Conservation (phyloP, 805 yeast species). For the Myxozyma lipomycoides region DNA sequence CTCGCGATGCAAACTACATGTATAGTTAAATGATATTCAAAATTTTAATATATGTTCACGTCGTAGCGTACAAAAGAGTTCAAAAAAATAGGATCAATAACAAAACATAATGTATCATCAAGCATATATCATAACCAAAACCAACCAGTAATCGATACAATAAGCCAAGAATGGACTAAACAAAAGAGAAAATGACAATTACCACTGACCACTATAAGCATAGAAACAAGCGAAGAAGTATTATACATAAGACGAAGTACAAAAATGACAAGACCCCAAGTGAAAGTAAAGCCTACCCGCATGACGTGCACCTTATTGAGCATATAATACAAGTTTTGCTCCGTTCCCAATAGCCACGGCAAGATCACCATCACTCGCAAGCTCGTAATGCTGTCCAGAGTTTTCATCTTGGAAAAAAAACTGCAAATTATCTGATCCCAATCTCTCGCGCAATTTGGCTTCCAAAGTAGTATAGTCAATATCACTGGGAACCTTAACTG, state of each 20-base stretch:
- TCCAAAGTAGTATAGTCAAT: constrained; percentile 34
- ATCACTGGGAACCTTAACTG: constrained; percentile 39
- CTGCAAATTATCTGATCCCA: constrained; percentile 32
- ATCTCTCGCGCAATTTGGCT: constrained; percentile 35
- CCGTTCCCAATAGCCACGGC: constrained; percentile 34
- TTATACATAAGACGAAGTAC: too few relatives aligned
- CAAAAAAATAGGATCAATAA: too few relatives aligned
- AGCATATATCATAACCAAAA: background rate
- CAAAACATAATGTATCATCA: too few relatives aligned
- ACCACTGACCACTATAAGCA: background rate
- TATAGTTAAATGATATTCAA: too few relatives aligned
- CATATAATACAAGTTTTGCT: constrained; percentile 20
- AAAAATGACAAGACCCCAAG: too few relatives aligned
- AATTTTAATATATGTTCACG: too few relatives aligned
- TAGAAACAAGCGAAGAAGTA: too few relatives aligned
- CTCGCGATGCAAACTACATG: too few relatives aligned
- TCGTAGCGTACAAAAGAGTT: too few relatives aligned
- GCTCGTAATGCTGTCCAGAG: constrained; percentile 29
- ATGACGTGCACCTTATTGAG: constrained; percentile 19
- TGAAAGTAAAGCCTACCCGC: too few relatives aligned
- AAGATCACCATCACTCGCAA: constrained; percentile 39
- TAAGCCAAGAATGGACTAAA: too few relatives aligned
- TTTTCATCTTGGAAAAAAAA: constrained; percentile 33
- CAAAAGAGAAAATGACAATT: background rate
- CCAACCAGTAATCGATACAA: background rate